These are phyloP conservation scores for Ambispora gerdemannii DNA, from an alignment of 192 early-diverging fungal genomes.

Conservation along the genomic window DNA sequence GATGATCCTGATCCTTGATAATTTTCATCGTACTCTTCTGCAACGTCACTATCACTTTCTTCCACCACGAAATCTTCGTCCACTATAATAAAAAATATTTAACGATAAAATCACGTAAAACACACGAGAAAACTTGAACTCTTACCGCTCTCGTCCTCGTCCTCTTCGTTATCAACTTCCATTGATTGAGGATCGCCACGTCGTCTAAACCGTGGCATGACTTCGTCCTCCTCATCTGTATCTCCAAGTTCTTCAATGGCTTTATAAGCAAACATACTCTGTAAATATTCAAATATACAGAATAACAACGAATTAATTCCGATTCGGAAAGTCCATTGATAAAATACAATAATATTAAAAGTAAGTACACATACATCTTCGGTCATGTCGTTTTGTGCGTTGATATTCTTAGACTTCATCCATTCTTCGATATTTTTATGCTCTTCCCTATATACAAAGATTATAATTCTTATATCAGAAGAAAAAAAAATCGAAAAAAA, in stretches of 20 bases:
- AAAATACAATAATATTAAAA: slow-evolving; percentile 35
- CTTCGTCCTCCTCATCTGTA: slow-evolving; percentile 54
- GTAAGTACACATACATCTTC: slow-evolving; percentile 37
- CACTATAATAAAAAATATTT: slow-evolving; percentile 38
- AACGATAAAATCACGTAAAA: neutral
- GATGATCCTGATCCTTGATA: neutral
- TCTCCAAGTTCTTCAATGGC: slow-evolving; percentile 42
- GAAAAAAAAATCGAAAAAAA: slow-evolving; percentile 11
- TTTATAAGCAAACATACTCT: slow-evolving; percentile 29
- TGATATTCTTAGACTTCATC: slow-evolving; percentile 77
- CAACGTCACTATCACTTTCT: slow-evolving; percentile 69
- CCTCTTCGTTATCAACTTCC: slow-evolving; percentile 47
- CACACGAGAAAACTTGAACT: neutral
- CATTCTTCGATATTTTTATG: slow-evolving; percentile 78
- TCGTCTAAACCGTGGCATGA: slow-evolving; percentile 39
- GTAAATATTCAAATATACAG: slow-evolving; percentile 33
- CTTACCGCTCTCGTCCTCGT: slow-evolving; percentile 62
- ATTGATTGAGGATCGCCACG: slow-evolving; percentile 23
- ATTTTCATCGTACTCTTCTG: slow-evolving; percentile 75
- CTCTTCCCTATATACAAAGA: slow-evolving; percentile 68
- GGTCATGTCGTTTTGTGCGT: slow-evolving; percentile 56
- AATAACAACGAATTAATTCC: slow-evolving; percentile 30
- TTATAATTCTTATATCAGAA: no score
- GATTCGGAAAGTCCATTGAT: slow-evolving; percentile 33
- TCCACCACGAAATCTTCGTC: slow-evolving; percentile 89